Conservation (phyloP, 208 protist species). For the Polymyxa betae region DNA sequence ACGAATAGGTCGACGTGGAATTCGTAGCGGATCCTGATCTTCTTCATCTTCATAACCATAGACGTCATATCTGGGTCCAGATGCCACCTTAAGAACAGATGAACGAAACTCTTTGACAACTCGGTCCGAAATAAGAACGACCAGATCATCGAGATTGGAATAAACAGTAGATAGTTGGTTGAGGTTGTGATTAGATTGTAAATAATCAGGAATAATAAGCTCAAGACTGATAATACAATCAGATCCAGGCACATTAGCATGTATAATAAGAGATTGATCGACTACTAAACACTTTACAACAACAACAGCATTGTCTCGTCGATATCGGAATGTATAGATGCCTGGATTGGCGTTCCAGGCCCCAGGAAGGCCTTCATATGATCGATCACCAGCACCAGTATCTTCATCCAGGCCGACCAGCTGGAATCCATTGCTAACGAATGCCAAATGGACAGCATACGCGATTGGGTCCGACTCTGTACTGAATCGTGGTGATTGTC, state of each 20-base stretch:
- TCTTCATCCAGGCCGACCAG: slow-evolving; percentile 39
- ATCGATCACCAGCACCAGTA: neutral
- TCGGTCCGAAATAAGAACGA: neutral
- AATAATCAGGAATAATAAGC: neutral
- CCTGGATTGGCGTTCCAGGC: neutral
- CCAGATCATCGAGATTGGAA: neutral
- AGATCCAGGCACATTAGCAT: neutral
- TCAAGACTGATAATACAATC: neutral
- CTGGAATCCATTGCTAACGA: slow-evolving; percentile 7
- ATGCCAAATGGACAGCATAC: slow-evolving; percentile 4
- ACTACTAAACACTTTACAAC: neutral
- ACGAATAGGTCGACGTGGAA: neutral
- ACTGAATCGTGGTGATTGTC: neutral
- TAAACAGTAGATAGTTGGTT: neutral
- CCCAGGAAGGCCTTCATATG: slow-evolving; percentile 32
- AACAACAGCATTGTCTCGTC: neutral
- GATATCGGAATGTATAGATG: slow-evolving; percentile 24
- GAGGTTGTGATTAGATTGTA: neutral
- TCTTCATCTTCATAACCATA: neutral
- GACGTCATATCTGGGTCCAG: neutral
- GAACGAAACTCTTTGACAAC: too few species aligned
- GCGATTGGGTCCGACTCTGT: neutral
- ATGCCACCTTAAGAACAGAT: slow-evolving; percentile 10
- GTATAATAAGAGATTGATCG: neutral
- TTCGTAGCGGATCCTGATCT: neutral